phyloP scores from a whole-genome alignment of 2,329 filamentous ascomycete species.

The Pyrenophora teres region DNA sequence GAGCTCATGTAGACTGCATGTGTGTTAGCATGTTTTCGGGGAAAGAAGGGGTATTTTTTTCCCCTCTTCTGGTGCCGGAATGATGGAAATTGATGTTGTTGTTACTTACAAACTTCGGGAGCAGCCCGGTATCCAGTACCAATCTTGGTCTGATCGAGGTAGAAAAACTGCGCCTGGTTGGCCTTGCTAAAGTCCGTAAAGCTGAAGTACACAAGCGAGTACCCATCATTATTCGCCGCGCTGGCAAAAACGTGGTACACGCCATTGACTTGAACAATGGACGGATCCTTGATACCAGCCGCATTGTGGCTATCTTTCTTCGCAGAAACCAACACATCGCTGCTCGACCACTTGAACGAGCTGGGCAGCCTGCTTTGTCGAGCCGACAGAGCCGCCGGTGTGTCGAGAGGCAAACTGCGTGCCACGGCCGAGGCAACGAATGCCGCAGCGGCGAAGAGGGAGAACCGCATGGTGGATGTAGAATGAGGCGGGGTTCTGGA shows the following conservation, averaged over 20 bases:
- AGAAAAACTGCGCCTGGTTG: conserved; percentile 41
- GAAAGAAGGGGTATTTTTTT: not conserved
- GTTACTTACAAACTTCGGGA: conserved; percentile 42
- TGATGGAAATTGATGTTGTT: too few species aligned
- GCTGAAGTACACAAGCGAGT: conserved; percentile 50
- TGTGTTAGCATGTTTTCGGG: not conserved
- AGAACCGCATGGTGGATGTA: conserved; percentile 7
- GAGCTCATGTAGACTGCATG: conserved; percentile 46
- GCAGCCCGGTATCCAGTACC: conserved; percentile 50
- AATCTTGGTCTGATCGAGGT: conserved; percentile 48
- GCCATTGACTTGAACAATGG: conserved; percentile 46
- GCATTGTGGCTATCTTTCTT: conserved; percentile 36
- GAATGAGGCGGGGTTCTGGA: too few species aligned
- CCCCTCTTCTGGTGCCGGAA: too few species aligned
- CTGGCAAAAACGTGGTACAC: conserved; percentile 52
- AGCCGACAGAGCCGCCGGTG: not conserved
- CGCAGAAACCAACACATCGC: conserved; percentile 28
- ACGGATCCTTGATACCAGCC: conserved; percentile 44
- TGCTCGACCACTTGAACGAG: conserved; percentile 41
- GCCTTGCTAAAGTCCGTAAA: conserved; percentile 47
- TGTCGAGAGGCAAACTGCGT: conserved; percentile 4
- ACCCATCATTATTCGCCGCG: conserved; percentile 44
- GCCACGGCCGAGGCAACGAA: conserved; percentile 17
- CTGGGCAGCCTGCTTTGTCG: conserved; percentile 24
- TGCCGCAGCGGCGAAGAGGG: conserved; percentile 9